A percentile compares a stretch with the other conserved stretches of the same genome.
phyloP scores from a whole-genome alignment of 371 early-diverging fungal species.

The Fennellomyces sp. region DNA sequence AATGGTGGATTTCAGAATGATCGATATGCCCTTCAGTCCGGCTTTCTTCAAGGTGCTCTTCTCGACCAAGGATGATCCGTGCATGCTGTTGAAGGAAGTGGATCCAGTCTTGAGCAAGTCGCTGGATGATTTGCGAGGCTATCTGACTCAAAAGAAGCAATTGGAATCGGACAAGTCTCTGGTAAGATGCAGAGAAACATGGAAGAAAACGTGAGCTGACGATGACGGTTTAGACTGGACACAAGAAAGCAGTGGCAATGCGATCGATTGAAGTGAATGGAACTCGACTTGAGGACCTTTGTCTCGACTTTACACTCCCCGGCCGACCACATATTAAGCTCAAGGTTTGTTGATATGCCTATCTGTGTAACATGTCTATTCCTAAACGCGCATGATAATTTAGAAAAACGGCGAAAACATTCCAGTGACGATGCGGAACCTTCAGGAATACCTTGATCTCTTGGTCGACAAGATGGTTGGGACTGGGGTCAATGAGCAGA shows the following conservation, averaged over 20 bases:
- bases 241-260: slow-evolving; percentile 33
- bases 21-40: slow-evolving; percentile 81
- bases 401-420: slow-evolving; percentile 66
- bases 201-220: background rate
- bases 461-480: slow-evolving; percentile 70
- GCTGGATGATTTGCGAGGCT: slow-evolving; percentile 57
- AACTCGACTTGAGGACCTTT: slow-evolving; percentile 62
- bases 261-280: slow-evolving; percentile 55
- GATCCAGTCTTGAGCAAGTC: slow-evolving; percentile 73
- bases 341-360: slow-evolving; percentile 52
- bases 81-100: slow-evolving; percentile 40
- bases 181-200: background rate
- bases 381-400: too few species aligned
- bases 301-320: slow-evolving; percentile 83
- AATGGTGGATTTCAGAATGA: slow-evolving; percentile 80
- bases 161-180: slow-evolving; percentile 45
- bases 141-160: slow-evolving; percentile 49
- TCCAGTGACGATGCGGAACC: slow-evolving; percentile 71
- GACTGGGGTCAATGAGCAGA: slow-evolving; percentile 67
- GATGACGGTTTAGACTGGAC: slow-evolving; percentile 24
- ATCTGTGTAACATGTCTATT: too few species aligned
- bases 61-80: slow-evolving; percentile 24
- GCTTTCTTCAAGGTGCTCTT: slow-evolving; percentile 75
- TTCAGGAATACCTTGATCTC: slow-evolving; percentile 73
- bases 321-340: slow-evolving; percentile 70